Evolutionary conservation across 306 rosid species (phyloP).

Genomic region (Malus orientalis): DNA sequence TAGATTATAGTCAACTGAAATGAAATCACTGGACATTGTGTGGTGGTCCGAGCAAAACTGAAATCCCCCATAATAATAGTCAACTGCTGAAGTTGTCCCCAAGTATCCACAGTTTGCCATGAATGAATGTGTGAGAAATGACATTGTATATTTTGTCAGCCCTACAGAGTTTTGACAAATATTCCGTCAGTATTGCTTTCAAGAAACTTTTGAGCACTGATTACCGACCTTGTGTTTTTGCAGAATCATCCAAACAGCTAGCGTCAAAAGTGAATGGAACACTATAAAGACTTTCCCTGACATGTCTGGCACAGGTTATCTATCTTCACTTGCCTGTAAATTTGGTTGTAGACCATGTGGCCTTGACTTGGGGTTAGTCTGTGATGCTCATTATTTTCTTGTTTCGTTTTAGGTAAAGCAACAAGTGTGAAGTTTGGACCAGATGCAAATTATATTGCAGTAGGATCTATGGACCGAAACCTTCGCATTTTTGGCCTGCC

Average conservation of each 20-base stretch:
- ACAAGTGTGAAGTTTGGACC: conserved; percentile 73
- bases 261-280: conserved; percentile 94
- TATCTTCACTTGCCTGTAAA: neutral
- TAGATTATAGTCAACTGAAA: neutral
- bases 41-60: neutral
- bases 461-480: conserved; percentile 93
- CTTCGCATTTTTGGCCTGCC: conserved; percentile 87
- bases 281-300: conserved; percentile 87
- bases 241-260: conserved; percentile 94
- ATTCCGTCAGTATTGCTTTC: neutral
- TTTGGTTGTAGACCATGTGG: neutral
- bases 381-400: conserved; percentile 3
- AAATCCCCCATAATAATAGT: neutral
- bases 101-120: neutral
- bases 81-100: neutral
- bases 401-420: conserved; percentile 54
- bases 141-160: neutral
- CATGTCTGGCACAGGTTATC: conserved; percentile 89
- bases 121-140: neutral
- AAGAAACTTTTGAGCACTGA: conserved; percentile 13
- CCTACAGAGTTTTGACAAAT: neutral
- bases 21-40: neutral
- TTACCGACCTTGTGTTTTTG: conserved; percentile 22
- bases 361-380: neutral
- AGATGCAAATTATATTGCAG: conserved; percentile 82